Evolutionary conservation across 164 flowering plant genomes (phyloP).

Genomic region (Aristolochia californica): DNA sequence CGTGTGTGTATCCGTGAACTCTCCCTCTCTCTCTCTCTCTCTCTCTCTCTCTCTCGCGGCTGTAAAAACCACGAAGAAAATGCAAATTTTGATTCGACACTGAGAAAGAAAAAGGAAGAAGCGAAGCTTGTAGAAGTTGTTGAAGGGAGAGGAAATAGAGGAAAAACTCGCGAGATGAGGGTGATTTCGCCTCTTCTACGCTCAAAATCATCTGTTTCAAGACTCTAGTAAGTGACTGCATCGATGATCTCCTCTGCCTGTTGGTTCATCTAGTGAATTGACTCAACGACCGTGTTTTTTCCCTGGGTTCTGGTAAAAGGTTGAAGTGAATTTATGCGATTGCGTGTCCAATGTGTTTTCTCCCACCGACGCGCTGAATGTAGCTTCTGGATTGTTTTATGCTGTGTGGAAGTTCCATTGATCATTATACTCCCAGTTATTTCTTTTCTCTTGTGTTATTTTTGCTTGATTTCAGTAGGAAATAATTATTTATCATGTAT

Average conservation of each 20-base stretch:
- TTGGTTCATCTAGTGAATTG: neutral
- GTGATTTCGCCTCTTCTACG: slow-evolving; percentile 10
- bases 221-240: slow-evolving; percentile 10
- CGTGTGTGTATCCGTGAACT: too few species aligned
- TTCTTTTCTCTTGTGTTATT: too few species aligned
- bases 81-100: neutral
- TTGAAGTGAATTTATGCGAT: too few species aligned
- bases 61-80: neutral
- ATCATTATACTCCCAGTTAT: too few species aligned
- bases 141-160: neutral
- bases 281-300: neutral
- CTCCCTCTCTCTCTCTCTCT: too few species aligned
- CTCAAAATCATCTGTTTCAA: slow-evolving; percentile 18
- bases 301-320: neutral
- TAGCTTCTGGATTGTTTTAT: too few species aligned
- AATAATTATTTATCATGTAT: too few species aligned
- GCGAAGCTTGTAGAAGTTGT: neutral
- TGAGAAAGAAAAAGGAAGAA: neutral
- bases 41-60: neutral
- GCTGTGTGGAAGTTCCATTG: too few species aligned
- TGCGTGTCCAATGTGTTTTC: too few species aligned
- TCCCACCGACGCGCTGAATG: too few species aligned
- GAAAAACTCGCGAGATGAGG: slow-evolving; percentile 14
- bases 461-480: too few species aligned
- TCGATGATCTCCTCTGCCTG: neutral